Evolutionary conservation across 805 yeast species (phyloP).

Genomic region (Saccharomycopsis amapae): DNA sequence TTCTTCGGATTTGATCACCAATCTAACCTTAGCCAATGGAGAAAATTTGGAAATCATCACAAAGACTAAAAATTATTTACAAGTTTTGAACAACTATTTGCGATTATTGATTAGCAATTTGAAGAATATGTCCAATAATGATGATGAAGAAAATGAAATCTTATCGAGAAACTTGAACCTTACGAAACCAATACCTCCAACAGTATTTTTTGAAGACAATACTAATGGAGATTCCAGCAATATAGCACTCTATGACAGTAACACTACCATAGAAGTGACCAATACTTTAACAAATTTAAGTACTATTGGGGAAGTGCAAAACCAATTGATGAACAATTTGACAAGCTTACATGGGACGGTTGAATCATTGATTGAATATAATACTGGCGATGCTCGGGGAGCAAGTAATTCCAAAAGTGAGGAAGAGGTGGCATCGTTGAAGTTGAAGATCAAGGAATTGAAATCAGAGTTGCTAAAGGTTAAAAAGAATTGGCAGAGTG

Average conservation of each 20-base stretch:
- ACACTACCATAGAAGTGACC: neutral
- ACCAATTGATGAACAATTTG: constrained; percentile 4
- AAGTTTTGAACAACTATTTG: too few relatives aligned
- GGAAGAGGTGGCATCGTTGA: constrained; percentile 15
- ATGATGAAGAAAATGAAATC: neutral
- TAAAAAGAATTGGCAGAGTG: constrained; percentile 25
- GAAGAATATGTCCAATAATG: neutral
- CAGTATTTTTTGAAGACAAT: constrained; percentile 2
- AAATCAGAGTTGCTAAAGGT: constrained; percentile 22
- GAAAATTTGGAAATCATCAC: constrained; percentile 5
- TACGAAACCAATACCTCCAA: constrained; percentile 3
- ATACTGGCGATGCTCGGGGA: neutral
- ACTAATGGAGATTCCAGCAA: neutral
- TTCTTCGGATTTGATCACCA: constrained; percentile 17
- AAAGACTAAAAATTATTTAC: constrained; percentile 3
- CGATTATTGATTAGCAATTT: constrained; percentile 1
- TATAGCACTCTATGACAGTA: too few relatives aligned
- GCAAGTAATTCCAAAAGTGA: neutral
- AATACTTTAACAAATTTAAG: constrained; percentile 5
- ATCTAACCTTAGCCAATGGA: constrained; percentile 11
- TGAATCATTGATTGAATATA: neutral
- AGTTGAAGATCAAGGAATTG: constrained; percentile 19
- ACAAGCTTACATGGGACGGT: neutral
- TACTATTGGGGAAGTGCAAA: neutral
- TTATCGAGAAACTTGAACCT: neutral